Base-by-base conservation (phyloP, 768 basidiomycete species). In the Tricholoma bakamatsutake region DNA sequence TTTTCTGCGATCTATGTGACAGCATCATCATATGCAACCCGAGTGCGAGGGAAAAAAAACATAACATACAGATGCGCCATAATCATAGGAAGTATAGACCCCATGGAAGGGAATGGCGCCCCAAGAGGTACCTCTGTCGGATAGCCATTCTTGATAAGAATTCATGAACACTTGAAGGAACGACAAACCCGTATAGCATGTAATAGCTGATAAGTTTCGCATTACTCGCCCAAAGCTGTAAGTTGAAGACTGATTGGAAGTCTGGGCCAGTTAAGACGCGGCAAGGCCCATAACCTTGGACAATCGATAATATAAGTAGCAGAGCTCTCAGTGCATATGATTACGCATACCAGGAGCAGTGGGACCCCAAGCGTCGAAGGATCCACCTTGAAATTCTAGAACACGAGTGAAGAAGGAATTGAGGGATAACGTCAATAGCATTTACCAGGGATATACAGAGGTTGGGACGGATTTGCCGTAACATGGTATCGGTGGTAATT, bases 151-250 rank as follows among this genome's bases (percentile, higher is more conserved):
- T 11, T 34, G 47, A 24, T 30, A 24, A 43, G 52, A 35, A 35
- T 11, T 1, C 31, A 9, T n/a, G 57, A 3, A 24, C 49, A 35
- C 45, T 28, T n/a, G 10, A 1, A 51, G 1, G 40, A 54, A n/a
- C 3, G 46, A 24, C 71, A 57, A 65, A 87, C 87, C 87, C 90
- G 61, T 83, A 90, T 53, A 90, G 61, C 92, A 93, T 93, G 69
- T 93, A 93, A 58, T 88, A 89, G 62, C 81, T 90, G 56, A 92
- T 82, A 45, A 93, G 62, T 63, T 92, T 93, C 1, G 83, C 87
- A 68, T 92, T 93, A 49, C 80, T 79, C 9, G 90, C 89, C 86
- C 87, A 90, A 45, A 90, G 75, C 52, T 87, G 74, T 55, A 82
- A 77, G 61, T 93, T 83, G 69, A 91, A 93, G 5, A 93, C 92